Conservation (phyloP, 1,284 basidiomycete species). For the Cerrena zonata region DNA sequence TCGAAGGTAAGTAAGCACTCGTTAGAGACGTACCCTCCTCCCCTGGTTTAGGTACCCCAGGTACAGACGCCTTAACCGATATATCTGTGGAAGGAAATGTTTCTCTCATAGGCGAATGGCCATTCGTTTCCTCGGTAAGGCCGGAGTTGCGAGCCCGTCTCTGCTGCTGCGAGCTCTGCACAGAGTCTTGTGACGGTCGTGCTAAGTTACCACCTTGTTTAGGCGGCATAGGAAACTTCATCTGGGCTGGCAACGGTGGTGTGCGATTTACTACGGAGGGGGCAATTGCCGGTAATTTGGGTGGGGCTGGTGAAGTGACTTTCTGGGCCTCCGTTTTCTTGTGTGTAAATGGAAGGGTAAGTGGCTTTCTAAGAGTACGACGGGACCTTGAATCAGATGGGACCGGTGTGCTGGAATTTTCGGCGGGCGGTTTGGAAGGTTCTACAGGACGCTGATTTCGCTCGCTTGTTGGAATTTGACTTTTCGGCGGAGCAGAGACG, state of each 20-base stretch:
- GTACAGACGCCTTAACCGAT: background rate
- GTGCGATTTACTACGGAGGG: conserved; percentile 3
- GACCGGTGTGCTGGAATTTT: too few species aligned
- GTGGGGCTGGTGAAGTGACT: background rate
- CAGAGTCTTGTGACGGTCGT: background rate
- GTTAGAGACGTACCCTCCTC: background rate
- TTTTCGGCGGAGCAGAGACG: conserved; percentile 32
- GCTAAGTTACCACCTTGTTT: background rate
- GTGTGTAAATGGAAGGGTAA: conserved; percentile 10
- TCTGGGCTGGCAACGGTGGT: conserved; percentile 10
- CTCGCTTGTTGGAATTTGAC: conserved; percentile 15
- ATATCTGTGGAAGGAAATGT: background rate
- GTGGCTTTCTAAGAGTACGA: conserved; percentile 3
- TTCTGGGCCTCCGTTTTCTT: conserved; percentile 9
- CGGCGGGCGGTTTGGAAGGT: background rate
- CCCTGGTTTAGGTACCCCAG: background rate
- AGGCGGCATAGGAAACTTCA: conserved; percentile 14
- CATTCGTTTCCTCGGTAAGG: background rate
- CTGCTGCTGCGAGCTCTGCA: background rate
- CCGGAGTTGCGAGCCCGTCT: background rate
- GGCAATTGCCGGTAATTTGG: conserved; percentile 4
- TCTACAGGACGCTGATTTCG: background rate
- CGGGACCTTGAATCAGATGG: background rate
- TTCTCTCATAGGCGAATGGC: background rate
- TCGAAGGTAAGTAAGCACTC: background rate